Base-by-base conservation (phyloP, 1,139 yeast species). In the Suhomyces guaymorum region DNA sequence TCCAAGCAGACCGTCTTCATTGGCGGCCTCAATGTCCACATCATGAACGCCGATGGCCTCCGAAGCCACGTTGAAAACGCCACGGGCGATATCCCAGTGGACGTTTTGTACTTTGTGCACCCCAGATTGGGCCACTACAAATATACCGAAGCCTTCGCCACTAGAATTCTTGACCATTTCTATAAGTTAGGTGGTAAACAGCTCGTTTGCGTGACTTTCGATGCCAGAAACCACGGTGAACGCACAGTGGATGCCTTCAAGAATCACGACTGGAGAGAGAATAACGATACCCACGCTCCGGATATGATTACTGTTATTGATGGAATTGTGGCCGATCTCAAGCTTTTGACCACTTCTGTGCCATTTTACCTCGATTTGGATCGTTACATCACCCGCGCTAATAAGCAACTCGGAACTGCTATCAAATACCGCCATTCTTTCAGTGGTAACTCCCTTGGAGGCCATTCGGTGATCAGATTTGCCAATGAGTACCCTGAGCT, bases 381-480 rank as follows among this genome's bases (percentile, higher is more conserved):
- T 14, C 36, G 48, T 24, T 48, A 47, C 30, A 48, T 71, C 13
- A 28, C 35, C 19, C 49, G 55, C 1, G 51, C 52, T 20, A 46
- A 52, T 17, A 31, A 37, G 20, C 44, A 40, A 11, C 41, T 43
- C 20, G 52, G 57, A 9, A 48, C 55, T 4, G 37, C 44, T 23
- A 47, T 65, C 34, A 38, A 42, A 16, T 61, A 54, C 41, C 49
- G 51, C 31, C 70, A 69, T 46, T 60, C 71, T 19, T 54, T 77
- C 16, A 52, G 71, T 20, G 88, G 88, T 3, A 67, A 67, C 32
- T 79, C 86, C 0, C 61, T 79, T 42, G 87, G 88, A 2, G 88
- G 78, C 0, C 85, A 81, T 53, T 59, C 72, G 8, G 61, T 72
- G 16, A 74, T 78, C 55, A 57, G 81, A 33, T 67, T 70, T 33